These are phyloP conservation scores for Diaporthe sp. DNA, from an alignment of 2,329 filamentous ascomycete species.

Conservation along the genomic window DNA sequence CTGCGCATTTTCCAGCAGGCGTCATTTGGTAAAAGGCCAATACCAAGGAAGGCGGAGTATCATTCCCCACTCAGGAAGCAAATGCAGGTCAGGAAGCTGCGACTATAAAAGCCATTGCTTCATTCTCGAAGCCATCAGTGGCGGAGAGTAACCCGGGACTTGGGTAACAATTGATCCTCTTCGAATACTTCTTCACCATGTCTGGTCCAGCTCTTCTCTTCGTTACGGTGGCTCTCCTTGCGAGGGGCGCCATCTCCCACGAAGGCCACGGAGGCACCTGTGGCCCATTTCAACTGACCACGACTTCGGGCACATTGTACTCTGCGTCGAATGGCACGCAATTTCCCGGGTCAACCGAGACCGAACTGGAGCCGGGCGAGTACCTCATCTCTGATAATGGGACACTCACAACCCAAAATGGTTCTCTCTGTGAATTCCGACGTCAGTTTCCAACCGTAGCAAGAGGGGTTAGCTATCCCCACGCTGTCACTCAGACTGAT, in stretches of 20 bases:
- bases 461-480: not conserved
- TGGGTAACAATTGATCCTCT: not conserved
- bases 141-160: not conserved
- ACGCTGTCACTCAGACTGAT: not conserved
- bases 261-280: not conserved
- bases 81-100: no score
- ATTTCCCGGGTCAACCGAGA: not conserved
- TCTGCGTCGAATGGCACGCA: not conserved
- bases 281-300: not conserved
- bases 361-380: not conserved
- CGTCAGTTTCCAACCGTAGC: not conserved
- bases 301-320: constrained; percentile 10
- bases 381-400: not conserved
- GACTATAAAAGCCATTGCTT: not conserved
- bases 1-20: not conserved
- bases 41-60: not conserved
- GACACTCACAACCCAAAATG: not conserved
- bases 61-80: not conserved
- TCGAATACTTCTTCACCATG: not conserved
- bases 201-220: not conserved
- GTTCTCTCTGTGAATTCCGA: constrained; percentile 8
- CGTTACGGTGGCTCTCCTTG: not conserved
- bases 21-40: not conserved
- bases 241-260: not conserved
- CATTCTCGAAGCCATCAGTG: not conserved